These are phyloP conservation scores for Solanum pennellii DNA, from an alignment of 257 asterid genomes.

Conservation along the genomic window DNA sequence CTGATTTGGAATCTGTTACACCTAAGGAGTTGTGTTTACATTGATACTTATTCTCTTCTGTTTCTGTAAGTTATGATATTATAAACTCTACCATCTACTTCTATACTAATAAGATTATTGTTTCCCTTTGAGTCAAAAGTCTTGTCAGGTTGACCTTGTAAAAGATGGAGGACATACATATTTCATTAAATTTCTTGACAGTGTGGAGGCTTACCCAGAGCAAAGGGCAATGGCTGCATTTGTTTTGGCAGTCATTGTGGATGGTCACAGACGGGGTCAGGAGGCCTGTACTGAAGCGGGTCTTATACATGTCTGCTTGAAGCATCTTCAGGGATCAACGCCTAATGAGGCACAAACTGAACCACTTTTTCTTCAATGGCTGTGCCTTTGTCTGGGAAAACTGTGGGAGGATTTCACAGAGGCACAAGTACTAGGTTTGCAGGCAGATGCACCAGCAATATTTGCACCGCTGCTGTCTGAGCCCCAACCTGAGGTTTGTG, in stretches of 20 bases:
- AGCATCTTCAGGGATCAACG: slow-evolving; percentile 71
- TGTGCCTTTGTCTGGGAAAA: slow-evolving; percentile 92
- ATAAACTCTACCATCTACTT: not conserved
- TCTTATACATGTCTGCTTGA: slow-evolving; percentile 69
- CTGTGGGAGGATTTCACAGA: slow-evolving; percentile 91
- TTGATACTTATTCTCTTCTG: not conserved
- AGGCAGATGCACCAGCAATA: slow-evolving; percentile 79
- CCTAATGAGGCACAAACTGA: slow-evolving; percentile 78
- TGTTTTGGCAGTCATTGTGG: slow-evolving; percentile 95
- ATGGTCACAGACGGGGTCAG: slow-evolving; percentile 93
- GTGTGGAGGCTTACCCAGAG: slow-evolving; percentile 94
- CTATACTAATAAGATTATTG: not conserved
- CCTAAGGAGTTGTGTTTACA: not conserved
- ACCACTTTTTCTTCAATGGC: slow-evolving; percentile 95
- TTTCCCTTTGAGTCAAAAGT: slow-evolving; percentile 34
- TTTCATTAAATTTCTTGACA: slow-evolving; percentile 87
- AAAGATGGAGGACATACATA: slow-evolving; percentile 91
- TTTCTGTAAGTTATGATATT: not conserved
- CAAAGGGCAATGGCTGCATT: slow-evolving; percentile 99
- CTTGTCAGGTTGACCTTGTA: slow-evolving; percentile 98
- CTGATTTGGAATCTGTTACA: not conserved
- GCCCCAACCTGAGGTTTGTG: slow-evolving; percentile 94
- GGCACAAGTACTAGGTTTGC: slow-evolving; percentile 77
- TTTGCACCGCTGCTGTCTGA: slow-evolving; percentile 79
- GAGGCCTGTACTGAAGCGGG: slow-evolving; percentile 84